Evolutionary conservation across 2,329 filamentous ascomycete genomes (phyloP), one percentile per base, ranked within the genome.

Genomic region (Blumeria graminis): DNA sequence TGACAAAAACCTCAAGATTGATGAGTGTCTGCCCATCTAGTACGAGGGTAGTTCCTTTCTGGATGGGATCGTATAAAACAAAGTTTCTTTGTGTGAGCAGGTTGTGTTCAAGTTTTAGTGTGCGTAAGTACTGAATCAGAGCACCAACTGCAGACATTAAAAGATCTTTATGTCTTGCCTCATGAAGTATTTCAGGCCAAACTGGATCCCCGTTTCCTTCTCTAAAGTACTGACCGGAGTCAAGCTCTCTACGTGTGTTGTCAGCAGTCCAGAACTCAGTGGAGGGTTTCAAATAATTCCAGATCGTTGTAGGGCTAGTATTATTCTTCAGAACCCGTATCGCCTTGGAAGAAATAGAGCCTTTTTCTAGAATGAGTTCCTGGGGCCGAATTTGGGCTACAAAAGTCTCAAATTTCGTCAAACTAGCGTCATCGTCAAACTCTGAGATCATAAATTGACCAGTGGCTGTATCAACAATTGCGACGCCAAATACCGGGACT

Each of bases 381-480:
- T 86, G 83, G 0, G 92, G 92, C 18, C 84, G 78, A 14, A 82
- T 94, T 68, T 98, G 92, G 14, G 92, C 92, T 39, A 98, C 81
- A 60, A 98, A 84, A 0, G 92, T 98, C 71, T 98, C 92, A 62
- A 98, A 96, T 65, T 89, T 94, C 57, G 92, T 98, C 69, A 95
- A 76, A 63, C 96, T 89, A 3, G 81, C 77, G 67, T 98, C 92
- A 63, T 98, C 92, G 5, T 84, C 75, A 61, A 96, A 96, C 60
- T 93, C 82, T 1, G 89, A 85, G n/a, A 98, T 69, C 65, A 86
- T 88, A 67, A 98, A 98, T 61, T 94, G 87, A 9, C 90, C 92
- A 0, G 90, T 98, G 1, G 92, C 89, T 7, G 92, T 92, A 66
- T 98, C 92, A 10, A 94, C 86, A 68, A 96, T 95, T 0, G 88